Base-by-base conservation (phyloP, 176 grass and related monocot genomes). In the Ampelocalamus luodianensis region DNA sequence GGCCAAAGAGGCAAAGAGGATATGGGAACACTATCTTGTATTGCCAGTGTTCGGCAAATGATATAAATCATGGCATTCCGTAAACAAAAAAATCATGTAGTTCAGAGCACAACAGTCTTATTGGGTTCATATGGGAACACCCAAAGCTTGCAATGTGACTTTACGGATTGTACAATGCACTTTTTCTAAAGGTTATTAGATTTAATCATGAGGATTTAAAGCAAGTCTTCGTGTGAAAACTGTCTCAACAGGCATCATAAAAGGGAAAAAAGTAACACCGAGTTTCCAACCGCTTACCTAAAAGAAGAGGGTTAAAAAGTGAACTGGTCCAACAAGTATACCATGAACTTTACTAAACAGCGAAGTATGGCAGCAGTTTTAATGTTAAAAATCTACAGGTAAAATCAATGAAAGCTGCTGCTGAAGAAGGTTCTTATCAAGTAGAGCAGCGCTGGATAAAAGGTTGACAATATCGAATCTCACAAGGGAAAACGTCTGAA, bases 181-280 rank as follows among this genome's bases (percentile, higher is more conserved):
- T 61, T 22, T 61, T 1, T 61, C n/a, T 26, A 61, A 61, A 61
- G 10, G n/a, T 61, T 26, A 26, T 61, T 61, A 26, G 10, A 61
- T 61, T 61, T 61, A 61, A 61, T 61, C 23, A 61, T 61, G 59
- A 61, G 26, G 59, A 0, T 61, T 61, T 26, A 61, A 61, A 61
- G 59, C 59, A 61, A 61, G 59, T 26, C 59, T 61, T 87, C 70
- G 60, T 86, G 74, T 89, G 90, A 71, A 89, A 50, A 89, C 87
- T 83, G 74, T 89, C 74, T 89, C 87, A 5, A 87, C 87, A 83
- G 86, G 64, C 38, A 45, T 27, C 46, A 74, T 23, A 29, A 29
- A 62, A 12, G 23, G 56, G 56, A 5, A 69, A 46, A 44, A 64
- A 46, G n/a, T 66, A 76, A 26, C 51, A 58, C 5, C 17, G 65